phyloP scores from a whole-genome alignment of 2,329 filamentous ascomycete genomes.

The Teratosphaeria epicoccoides region DNA sequence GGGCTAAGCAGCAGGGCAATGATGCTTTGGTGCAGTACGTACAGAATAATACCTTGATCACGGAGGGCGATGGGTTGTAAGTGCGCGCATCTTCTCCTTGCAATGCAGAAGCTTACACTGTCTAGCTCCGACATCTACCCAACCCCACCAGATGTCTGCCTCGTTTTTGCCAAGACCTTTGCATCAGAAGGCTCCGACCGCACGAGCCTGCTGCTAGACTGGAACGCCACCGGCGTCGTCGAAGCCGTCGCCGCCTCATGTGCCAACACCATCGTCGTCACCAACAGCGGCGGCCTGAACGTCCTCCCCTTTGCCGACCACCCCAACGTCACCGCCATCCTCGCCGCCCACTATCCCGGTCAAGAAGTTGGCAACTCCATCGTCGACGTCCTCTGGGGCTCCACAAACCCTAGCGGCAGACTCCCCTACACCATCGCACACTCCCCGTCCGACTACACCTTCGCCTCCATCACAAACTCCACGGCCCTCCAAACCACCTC shows the following conservation, averaged over 20 bases:
- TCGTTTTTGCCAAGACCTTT: slow-evolving; percentile 51
- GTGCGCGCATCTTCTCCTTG: not conserved
- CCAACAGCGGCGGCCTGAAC: slow-evolving; percentile 23
- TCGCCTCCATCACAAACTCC: slow-evolving; percentile 28
- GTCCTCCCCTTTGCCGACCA: slow-evolving; percentile 31
- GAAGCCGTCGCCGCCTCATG: slow-evolving; percentile 25
- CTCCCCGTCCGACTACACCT: slow-evolving; percentile 16
- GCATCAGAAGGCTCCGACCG: slow-evolving; percentile 38
- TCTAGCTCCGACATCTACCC: slow-evolving; percentile 30
- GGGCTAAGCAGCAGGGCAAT: slow-evolving; percentile 18
- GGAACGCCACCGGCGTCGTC: slow-evolving; percentile 34
- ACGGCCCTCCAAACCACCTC: slow-evolving; percentile 12
- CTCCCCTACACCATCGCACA: slow-evolving; percentile 20
- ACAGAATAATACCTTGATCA: slow-evolving; percentile 29
- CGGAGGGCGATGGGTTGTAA: slow-evolving; percentile 22
- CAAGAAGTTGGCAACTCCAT: slow-evolving; percentile 17
- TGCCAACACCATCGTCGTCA: slow-evolving; percentile 21
- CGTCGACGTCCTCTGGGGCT: slow-evolving; percentile 19
- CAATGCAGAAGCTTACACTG: not conserved
- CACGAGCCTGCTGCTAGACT: slow-evolving; percentile 30
- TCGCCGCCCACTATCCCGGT: slow-evolving; percentile 17
- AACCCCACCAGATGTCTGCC: slow-evolving; percentile 34
- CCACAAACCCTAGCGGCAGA: slow-evolving; percentile 17
- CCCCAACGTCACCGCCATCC: slow-evolving; percentile 21
- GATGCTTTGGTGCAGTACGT: slow-evolving; percentile 37